Conservation (phyloP, 208 protist species). For the Crithidia thermophila region DNA sequence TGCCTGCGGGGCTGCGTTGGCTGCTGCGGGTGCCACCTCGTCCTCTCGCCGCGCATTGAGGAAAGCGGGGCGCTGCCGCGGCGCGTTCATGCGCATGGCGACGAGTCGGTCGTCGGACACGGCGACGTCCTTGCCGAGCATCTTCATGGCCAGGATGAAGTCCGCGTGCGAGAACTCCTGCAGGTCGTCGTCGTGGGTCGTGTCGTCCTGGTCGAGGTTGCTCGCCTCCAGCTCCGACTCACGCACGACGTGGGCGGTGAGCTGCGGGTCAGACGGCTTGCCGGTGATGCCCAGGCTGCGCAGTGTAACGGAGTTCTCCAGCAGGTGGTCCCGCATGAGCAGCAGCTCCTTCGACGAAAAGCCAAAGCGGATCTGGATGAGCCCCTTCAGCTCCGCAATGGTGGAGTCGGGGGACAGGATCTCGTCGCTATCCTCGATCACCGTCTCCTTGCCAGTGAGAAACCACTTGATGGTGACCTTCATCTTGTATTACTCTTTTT, state of each 20-base stretch:
- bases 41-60: slow-evolving; percentile 36
- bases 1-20: slow-evolving; percentile 13
- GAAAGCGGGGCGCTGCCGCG: slow-evolving; percentile 64
- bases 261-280: slow-evolving; percentile 38
- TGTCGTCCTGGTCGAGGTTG: slow-evolving; percentile 55
- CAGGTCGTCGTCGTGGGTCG: slow-evolving; percentile 57
- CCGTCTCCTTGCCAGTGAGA: slow-evolving; percentile 59
- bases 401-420: slow-evolving; percentile 69
- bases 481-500: too few relatives aligned
- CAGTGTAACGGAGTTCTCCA: slow-evolving; percentile 58
- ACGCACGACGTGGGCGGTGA: slow-evolving; percentile 65
- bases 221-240: slow-evolving; percentile 55
- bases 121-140: slow-evolving; percentile 69
- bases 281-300: slow-evolving; percentile 50
- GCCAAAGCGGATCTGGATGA: slow-evolving; percentile 86
- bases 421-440: slow-evolving; percentile 62
- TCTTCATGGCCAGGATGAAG: slow-evolving; percentile 79
- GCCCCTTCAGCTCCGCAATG: slow-evolving; percentile 81
- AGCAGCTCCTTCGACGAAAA: slow-evolving; percentile 65
- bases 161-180: slow-evolving; percentile 85
- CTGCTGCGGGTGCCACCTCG: neutral
- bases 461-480: slow-evolving; percentile 72
- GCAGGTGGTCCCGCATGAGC: slow-evolving; percentile 53
- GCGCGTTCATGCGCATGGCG: slow-evolving; percentile 59
- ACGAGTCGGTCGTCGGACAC: slow-evolving; percentile 69